These are phyloP conservation scores for Citrus australasica DNA, from an alignment of 345 rosid genomes.

Conservation along the genomic window DNA sequence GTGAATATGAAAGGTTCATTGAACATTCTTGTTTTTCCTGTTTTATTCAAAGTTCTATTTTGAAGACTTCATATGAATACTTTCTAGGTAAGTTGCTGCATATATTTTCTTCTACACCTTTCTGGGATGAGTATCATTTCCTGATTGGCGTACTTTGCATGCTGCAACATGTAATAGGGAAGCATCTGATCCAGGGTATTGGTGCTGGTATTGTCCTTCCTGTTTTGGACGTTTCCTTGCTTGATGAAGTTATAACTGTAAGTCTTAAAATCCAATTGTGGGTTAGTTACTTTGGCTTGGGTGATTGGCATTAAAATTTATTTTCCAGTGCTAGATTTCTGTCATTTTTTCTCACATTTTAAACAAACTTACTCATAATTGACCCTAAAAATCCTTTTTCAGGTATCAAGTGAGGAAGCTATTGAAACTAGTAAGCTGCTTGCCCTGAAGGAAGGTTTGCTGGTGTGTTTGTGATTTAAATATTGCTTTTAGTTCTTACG, in stretches of 20 bases:
- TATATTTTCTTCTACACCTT: background rate
- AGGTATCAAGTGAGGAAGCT: conserved; percentile 55
- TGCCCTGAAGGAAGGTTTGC: conserved; percentile 52
- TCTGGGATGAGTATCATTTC: background rate
- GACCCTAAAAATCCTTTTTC: background rate
- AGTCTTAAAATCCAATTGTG: conserved; percentile 12
- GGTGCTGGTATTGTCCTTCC: conserved; percentile 51
- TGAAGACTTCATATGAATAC: background rate
- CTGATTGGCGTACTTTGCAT: background rate
- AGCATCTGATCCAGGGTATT: conserved; percentile 56
- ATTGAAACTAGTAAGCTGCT: conserved; percentile 42
- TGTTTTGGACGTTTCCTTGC: conserved; percentile 36
- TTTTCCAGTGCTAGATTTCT: background rate
- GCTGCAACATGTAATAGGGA: conserved; percentile 28
- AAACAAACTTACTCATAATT: background rate
- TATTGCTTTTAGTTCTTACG: background rate
- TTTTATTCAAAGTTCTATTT: background rate
- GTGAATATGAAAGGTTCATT: background rate
- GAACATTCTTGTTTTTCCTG: background rate
- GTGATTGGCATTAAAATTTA: background rate
- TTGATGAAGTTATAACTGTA: conserved; percentile 54
- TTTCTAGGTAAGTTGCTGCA: background rate
- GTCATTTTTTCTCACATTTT: background rate
- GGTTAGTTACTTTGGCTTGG: background rate
- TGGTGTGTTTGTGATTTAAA: conserved; percentile 22